A percentile compares a stretch with the other conserved stretches of the same genome.
phyloP scores from a whole-genome alignment of 108 stramenopile genomes.

The Pseudonitzschia delicatissima region DNA sequence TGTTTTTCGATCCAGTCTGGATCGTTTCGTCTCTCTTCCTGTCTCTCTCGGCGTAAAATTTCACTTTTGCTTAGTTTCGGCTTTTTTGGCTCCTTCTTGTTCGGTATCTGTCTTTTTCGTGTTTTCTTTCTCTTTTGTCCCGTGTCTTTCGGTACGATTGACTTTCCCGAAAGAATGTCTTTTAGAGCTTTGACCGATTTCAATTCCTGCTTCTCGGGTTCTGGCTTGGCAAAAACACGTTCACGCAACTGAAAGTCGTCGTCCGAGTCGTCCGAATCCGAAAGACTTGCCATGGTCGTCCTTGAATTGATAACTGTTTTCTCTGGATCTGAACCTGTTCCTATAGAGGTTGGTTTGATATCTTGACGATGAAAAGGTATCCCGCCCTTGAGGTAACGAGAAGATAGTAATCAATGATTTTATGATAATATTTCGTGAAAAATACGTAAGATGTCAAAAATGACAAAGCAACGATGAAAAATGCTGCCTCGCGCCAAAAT shows the following conservation, averaged over 20 bases:
- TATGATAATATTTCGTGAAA: too few relatives aligned
- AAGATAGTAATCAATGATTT: too few relatives aligned
- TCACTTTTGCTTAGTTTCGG: not conserved
- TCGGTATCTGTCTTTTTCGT: not conserved
- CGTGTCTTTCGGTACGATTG: not conserved
- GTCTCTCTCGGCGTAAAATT: not conserved
- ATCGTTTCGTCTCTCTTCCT: not conserved
- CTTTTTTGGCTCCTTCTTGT: not conserved
- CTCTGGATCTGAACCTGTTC: too few relatives aligned
- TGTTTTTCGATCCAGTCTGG: conserved; percentile 4
- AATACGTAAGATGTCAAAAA: too few relatives aligned
- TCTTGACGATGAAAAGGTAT: too few relatives aligned
- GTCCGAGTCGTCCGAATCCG: not conserved
- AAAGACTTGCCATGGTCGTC: too few relatives aligned
- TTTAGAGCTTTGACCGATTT: not conserved
- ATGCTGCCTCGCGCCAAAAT: too few relatives aligned
- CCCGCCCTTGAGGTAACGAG: too few relatives aligned
- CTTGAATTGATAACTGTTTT: too few relatives aligned
- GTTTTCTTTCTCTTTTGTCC: not conserved
- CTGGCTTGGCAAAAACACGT: not conserved
- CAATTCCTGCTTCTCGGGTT: not conserved
- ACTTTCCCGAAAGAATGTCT: not conserved
- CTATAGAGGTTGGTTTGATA: too few relatives aligned
- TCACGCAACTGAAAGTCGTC: not conserved
- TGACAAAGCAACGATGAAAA: too few relatives aligned